Evolutionary conservation across 805 yeast species (phyloP).

Genomic region (Candida yuanshanica): DNA sequence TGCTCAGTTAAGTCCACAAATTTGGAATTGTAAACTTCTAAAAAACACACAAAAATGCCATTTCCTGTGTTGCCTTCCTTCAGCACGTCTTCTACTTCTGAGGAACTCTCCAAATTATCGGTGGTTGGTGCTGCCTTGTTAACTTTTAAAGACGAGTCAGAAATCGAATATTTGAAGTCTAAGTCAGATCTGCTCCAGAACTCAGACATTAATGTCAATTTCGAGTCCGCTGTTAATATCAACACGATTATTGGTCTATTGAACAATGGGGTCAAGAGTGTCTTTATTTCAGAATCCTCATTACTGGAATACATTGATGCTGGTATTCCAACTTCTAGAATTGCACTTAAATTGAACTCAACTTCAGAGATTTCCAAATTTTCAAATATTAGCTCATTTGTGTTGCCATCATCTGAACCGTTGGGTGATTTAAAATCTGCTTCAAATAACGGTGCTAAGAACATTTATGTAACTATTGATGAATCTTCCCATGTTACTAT

Average conservation of each 20-base stretch:
- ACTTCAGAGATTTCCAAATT: slow-evolving; percentile 5
- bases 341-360: slow-evolving; percentile 9
- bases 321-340: slow-evolving; percentile 43
- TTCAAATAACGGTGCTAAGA: slow-evolving; percentile 14
- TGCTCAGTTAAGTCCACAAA: too few relatives aligned
- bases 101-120: slow-evolving; percentile 12
- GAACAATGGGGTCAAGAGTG: slow-evolving; percentile 52
- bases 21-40: too few relatives aligned
- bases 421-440: slow-evolving; percentile 16
- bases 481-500: slow-evolving; percentile 11
- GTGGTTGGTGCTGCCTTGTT: slow-evolving; percentile 25
- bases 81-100: slow-evolving; percentile 7
- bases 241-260: slow-evolving; percentile 48
- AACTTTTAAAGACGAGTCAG: slow-evolving; percentile 17
- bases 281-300: slow-evolving; percentile 33
- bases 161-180: slow-evolving; percentile 15
- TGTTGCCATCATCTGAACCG: slow-evolving; percentile 16
- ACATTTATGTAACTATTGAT: slow-evolving; percentile 12
- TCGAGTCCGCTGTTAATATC: slow-evolving; percentile 20
- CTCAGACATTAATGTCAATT: slow-evolving; percentile 24
- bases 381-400: slow-evolving; percentile 13
- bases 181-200: slow-evolving; percentile 10
- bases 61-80: slow-evolving; percentile 34
- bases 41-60: slow-evolving; percentile 22
- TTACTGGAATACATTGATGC: slow-evolving; percentile 31